Percentiles rank a stretch among this genome's conserved stretches.
These are phyloP conservation scores for Fusarium sp. DNA, from an alignment of 2,329 filamentous ascomycete species.

Conservation along the genomic window DNA sequence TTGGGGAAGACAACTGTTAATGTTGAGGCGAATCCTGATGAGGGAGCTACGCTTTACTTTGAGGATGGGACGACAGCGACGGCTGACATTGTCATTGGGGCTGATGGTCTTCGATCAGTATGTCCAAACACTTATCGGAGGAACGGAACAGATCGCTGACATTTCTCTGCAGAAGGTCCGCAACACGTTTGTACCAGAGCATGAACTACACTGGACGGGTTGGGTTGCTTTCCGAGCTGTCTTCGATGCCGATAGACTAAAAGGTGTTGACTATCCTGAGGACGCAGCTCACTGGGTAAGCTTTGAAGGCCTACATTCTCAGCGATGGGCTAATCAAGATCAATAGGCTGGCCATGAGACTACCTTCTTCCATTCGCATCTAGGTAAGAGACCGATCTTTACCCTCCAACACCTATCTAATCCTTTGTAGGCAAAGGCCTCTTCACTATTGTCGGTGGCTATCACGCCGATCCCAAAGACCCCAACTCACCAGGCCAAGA, in stretches of 20 bases:
- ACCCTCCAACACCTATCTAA: accelerated
- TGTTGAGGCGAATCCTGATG: conserved; percentile 52
- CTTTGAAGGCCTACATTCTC: accelerated
- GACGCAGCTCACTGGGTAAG: neutral
- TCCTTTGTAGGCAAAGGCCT: neutral
- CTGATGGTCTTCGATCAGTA: conserved; percentile 57
- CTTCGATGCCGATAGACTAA: neutral
- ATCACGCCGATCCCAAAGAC: neutral
- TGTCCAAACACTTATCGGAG: accelerated
- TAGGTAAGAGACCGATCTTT: accelerated
- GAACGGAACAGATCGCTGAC: neutral
- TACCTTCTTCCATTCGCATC: neutral
- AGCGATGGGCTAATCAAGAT: accelerated
- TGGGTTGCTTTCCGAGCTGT: neutral
- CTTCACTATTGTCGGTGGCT: neutral
- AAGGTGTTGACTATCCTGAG: neutral
- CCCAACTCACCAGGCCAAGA: neutral
- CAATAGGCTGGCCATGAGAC: neutral
- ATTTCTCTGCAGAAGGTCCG: neutral
- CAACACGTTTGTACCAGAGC: neutral
- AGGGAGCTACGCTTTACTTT: conserved; percentile 58
- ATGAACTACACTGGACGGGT: neutral
- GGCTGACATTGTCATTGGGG: conserved; percentile 64
- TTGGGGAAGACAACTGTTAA: neutral
- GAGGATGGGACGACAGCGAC: conserved; percentile 58